Percentiles rank a stretch among this genome's conserved stretches.
These are phyloP conservation scores for Pyricularia sp. DNA, from an alignment of 2,329 filamentous ascomycete genomes.

Conservation along the genomic window DNA sequence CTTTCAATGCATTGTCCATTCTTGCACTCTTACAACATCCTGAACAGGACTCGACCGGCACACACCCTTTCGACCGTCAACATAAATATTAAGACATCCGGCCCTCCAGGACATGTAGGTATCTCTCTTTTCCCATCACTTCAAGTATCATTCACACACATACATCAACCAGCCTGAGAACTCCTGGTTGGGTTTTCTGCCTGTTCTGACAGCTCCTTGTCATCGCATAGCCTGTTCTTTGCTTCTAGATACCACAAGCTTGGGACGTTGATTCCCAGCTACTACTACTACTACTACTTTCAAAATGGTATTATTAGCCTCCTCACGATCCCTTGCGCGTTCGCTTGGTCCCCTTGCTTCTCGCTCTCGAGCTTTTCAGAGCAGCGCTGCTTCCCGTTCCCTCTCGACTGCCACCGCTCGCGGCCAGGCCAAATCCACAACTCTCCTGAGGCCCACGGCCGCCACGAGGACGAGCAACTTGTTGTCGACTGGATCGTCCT, in stretches of 20 bases:
- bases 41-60: not conserved
- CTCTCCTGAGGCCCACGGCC: not conserved
- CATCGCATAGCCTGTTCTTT: not conserved
- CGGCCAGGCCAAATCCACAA: conserved; percentile 1
- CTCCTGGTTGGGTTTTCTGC: not conserved
- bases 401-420: conserved; percentile 4
- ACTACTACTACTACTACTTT: not conserved
- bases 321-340: conserved; percentile 10
- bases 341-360: conserved; percentile 10
- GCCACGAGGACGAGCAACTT: conserved; percentile 6
- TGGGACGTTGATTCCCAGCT: not conserved
- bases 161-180: not conserved
- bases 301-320: conserved; percentile 13
- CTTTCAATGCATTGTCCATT: not conserved
- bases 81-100: not conserved
- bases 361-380: conserved; percentile 10
- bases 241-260: not conserved
- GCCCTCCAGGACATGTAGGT: not conserved
- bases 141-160: not conserved
- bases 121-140: not conserved
- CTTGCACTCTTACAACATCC: not conserved
- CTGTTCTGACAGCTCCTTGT: not conserved
- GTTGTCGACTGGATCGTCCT: conserved; percentile 28
- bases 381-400: conserved; percentile 6
- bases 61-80: not conserved